Evolutionary conservation across 257 asterid species (phyloP).

Genomic region (Anisodus acutangulus): DNA sequence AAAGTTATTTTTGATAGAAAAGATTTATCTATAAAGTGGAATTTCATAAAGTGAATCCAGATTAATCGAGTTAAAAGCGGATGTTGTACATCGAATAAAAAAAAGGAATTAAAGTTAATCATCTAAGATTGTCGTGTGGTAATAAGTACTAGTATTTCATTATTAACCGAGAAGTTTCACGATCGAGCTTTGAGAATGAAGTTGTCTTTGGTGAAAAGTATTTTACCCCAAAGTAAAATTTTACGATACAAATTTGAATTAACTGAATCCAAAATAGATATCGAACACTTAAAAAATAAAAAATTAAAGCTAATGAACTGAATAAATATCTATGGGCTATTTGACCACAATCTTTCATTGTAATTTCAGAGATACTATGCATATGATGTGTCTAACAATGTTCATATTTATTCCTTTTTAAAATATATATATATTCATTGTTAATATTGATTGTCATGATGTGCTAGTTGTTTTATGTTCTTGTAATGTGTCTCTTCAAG

Average conservation of each 20-base stretch:
- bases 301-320: not conserved
- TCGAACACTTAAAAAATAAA: not conserved
- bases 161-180: not conserved
- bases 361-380: constrained; percentile 25
- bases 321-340: not conserved
- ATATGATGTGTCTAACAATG: constrained; percentile 1
- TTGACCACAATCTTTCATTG: constrained; percentile 7
- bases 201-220: not conserved
- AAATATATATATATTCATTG: not conserved
- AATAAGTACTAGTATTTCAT: not conserved
- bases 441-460: not conserved
- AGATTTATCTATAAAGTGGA: not conserved
- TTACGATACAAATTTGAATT: not conserved
- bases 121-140: not conserved
- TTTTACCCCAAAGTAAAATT: not conserved
- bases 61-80: not conserved
- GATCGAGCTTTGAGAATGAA: not conserved
- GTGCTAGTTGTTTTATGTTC: not conserved
- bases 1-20: not conserved
- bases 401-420: not conserved
- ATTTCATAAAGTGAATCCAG: not conserved
- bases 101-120: not conserved
- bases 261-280: not conserved
- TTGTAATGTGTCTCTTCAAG: constrained; percentile 17
- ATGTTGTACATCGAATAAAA: not conserved